phyloP scores from a whole-genome alignment of 1,284 basidiomycete genomes.

The Ceratobasidium sp. region DNA sequence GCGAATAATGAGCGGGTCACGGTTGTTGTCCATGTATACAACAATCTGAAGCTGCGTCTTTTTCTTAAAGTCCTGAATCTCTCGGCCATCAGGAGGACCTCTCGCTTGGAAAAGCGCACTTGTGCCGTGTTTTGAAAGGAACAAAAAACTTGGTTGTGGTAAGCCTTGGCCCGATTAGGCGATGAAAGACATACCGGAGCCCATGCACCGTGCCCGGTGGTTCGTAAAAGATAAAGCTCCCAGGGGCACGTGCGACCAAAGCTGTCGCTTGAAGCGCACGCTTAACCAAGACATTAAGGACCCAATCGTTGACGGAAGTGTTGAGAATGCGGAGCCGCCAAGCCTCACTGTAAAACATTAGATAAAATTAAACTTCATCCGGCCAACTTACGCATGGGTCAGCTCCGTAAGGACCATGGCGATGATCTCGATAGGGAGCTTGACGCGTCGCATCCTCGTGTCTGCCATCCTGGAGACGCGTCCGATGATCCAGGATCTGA shows the following conservation, averaged over 20 bases:
- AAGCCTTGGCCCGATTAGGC: background rate
- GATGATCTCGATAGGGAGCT: conserved; percentile 36
- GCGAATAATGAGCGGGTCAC: conserved; percentile 35
- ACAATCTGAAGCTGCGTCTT: conserved; percentile 37
- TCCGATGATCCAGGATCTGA: conserved; percentile 28
- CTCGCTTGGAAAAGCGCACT: conserved; percentile 36
- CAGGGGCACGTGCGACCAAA: conserved; percentile 29
- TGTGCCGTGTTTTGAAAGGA: conserved; percentile 40
- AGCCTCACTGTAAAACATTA: conserved; percentile 18
- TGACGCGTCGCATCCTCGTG: conserved; percentile 23
- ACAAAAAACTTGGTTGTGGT: conserved; percentile 22
- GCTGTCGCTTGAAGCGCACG: conserved; percentile 29
- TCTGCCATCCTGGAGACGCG: conserved; percentile 44
- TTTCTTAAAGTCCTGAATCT: conserved; percentile 15
- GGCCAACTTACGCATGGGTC: conserved; percentile 30
- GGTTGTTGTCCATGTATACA: conserved; percentile 30
- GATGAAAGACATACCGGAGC: conserved; percentile 21
- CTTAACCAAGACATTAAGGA: conserved; percentile 32
- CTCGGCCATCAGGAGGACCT: conserved; percentile 1
- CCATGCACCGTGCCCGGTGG: conserved; percentile 28
- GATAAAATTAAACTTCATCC: background rate
- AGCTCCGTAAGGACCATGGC: conserved; percentile 39
- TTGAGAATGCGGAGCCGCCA: conserved; percentile 38
- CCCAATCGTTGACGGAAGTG: conserved; percentile 38
- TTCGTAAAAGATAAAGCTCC: conserved; percentile 42